Evolutionary conservation across 768 basidiomycete species (phyloP).

Genomic region (Collybiopsis luxurians): DNA sequence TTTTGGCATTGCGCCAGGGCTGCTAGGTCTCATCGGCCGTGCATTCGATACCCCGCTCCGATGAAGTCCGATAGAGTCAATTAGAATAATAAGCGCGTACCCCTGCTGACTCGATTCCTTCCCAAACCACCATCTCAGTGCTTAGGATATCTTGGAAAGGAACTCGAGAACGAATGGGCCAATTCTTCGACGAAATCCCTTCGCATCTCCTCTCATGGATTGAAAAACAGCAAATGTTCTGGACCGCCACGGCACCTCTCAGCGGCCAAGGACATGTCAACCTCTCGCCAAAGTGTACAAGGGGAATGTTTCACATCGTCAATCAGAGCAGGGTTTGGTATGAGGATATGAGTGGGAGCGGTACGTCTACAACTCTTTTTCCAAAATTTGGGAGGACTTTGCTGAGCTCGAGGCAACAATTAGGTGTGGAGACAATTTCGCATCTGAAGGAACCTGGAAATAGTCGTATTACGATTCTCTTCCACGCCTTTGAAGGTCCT

Average conservation of each 20-base stretch:
- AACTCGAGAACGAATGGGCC: too few species aligned
- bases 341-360: constrained; percentile 70
- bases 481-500: constrained; percentile 58
- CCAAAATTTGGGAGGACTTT: not conserved
- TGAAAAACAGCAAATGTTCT: constrained; percentile 42
- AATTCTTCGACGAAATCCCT: constrained; percentile 40
- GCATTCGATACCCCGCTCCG: too few species aligned
- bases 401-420: not conserved
- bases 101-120: too few species aligned
- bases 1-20: too few species aligned
- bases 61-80: too few species aligned
- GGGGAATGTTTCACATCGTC: constrained; percentile 56
- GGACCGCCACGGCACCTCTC: constrained; percentile 46
- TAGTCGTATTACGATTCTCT: constrained; percentile 58
- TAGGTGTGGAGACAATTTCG: constrained; percentile 57
- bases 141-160: too few species aligned
- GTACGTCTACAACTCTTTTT: constrained; percentile 29
- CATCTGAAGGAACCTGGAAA: constrained; percentile 57
- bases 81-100: too few species aligned
- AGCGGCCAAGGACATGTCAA: constrained; percentile 40
- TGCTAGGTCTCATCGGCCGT: too few species aligned
- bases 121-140: too few species aligned
- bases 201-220: constrained; percentile 37
- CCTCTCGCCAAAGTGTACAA: constrained; percentile 41
- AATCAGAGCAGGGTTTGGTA: constrained; percentile 62